Base-by-base conservation (phyloP, 2,329 filamentous ascomycete genomes). In the Trichothecium sympodiale region DNA sequence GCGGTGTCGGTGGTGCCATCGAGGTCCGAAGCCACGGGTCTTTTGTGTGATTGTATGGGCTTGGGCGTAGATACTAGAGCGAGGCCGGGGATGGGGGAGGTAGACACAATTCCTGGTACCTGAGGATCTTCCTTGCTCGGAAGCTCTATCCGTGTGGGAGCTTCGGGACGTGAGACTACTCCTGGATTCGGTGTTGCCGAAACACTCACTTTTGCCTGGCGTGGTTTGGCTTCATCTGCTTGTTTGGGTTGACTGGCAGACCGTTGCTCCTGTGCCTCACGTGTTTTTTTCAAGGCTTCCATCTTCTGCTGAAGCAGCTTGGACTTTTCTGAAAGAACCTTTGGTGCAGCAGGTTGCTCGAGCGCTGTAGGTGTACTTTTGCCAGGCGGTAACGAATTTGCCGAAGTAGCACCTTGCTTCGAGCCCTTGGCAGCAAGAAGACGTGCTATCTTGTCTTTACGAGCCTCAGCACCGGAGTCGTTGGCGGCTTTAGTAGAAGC, bases 401-500 rank as follows among this genome's bases (percentile, higher is more conserved):
- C 36, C 18, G 41, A 14, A 20, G 51, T 36, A 17, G 46, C 41
- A 17, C 47, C 30, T 37, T 48, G 35, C 25, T 79, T 82, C 25
- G 74, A 72, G 35, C 69, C 71, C 53, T 83, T 87, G 2, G 74
- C 77, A n/a, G 83, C 83, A 37, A 87, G 65, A 37, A 87, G 68
- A 33, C 80, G 75, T 4, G 83, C 82, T 40, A 89, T 84, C 29
- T 83, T 75, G 44, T 86, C 82, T 46, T 83, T 84, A 16, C 83
- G 71, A 48, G 83, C 77, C 43, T 82, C 66, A 7, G 71, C 30
- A n/a, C 20, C 10, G 17, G 34, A 31, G 12, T 30, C 6, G 17
- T 37, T 25, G 27, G 29, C 31, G 10, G 26, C 13, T 8, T 13
- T 15, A 23, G 25, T 26, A 3, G 34, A 8, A 17, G 27, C 28